Evolutionary conservation across 257 asterid species (phyloP).

Genomic region (Nicotiana attenuata): DNA sequence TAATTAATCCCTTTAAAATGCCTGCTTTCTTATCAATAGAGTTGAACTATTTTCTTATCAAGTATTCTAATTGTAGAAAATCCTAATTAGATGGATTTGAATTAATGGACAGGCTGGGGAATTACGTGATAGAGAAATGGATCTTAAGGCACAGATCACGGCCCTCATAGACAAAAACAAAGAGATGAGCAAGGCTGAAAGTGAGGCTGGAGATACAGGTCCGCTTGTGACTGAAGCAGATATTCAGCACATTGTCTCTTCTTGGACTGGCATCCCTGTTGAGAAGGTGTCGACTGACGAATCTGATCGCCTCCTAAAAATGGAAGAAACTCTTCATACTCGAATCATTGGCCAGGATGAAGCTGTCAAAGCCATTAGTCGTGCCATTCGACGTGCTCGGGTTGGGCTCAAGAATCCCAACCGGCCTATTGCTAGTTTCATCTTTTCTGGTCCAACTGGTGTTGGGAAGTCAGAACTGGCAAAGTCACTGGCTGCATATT

Average conservation of each 20-base stretch:
- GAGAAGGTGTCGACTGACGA: constrained; percentile 90
- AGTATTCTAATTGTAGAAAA: neutral
- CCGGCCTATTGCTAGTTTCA: constrained; percentile 58
- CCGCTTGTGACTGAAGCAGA: constrained; percentile 86
- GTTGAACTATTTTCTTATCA: neutral
- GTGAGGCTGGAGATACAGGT: constrained; percentile 79
- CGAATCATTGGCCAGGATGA: constrained; percentile 58
- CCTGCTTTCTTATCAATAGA: neutral
- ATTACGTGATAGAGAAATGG: constrained; percentile 94
- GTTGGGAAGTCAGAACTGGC: constrained; percentile 65
- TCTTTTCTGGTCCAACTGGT: constrained; percentile 63
- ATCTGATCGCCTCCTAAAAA: constrained; percentile 88
- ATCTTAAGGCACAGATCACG: constrained; percentile 85
- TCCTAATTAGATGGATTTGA: neutral
- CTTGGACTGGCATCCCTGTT: constrained; percentile 98
- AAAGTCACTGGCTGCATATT: constrained; percentile 43
- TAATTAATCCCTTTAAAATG: neutral
- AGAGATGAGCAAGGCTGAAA: constrained; percentile 89
- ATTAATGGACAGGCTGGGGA: constrained; percentile 71
- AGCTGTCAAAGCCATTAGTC: constrained; percentile 56
- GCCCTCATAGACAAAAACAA: constrained; percentile 80
- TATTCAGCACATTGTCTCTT: constrained; percentile 90
- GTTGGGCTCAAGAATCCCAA: constrained; percentile 59
- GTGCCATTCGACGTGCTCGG: constrained; percentile 59
- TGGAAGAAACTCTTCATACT: constrained; percentile 87